These are phyloP conservation scores for Penicillium silybi DNA, from an alignment of 495 filamentous ascomycete species.

Conservation along the genomic window DNA sequence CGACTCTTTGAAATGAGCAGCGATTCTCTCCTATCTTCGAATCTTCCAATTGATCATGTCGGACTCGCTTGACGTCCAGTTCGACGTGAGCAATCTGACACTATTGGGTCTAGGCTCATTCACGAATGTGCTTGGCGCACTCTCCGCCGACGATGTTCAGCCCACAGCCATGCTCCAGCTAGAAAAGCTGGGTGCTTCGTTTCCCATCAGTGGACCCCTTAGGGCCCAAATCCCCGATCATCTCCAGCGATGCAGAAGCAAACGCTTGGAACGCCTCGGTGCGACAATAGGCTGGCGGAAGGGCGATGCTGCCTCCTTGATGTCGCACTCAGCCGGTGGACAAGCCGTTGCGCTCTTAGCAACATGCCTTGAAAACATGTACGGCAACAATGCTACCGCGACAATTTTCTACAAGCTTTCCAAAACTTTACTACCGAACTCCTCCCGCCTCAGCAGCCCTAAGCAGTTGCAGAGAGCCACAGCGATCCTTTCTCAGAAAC, in stretches of 20 bases:
- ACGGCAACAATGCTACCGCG: neutral
- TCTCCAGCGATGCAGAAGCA: neutral
- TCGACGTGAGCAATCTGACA: neutral
- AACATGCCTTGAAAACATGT: neutral
- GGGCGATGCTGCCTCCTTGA: constrained; percentile 6
- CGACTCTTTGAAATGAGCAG: neutral
- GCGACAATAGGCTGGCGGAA: constrained; percentile 5
- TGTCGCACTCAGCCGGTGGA: constrained; percentile 3
- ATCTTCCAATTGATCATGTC: neutral
- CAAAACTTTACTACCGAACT: neutral
- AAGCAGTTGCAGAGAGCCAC: neutral
- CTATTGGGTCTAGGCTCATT: constrained; percentile 5
- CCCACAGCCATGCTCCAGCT: constrained; percentile 5
- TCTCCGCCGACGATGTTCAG: constrained; percentile 5
- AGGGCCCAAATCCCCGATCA: constrained; percentile 2
- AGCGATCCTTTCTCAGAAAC: neutral
- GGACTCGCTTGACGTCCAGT: neutral
- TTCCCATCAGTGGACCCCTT: constrained; percentile 3
- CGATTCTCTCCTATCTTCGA: neutral
- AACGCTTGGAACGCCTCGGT: neutral
- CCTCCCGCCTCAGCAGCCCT: neutral
- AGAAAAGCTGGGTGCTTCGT: constrained; percentile 2
- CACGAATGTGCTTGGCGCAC: neutral
- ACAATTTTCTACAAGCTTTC: neutral
- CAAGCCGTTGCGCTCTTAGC: constrained; percentile 3